phyloP scores from a whole-genome alignment of 179 eudicot genomes.

The Pouteria campechiana region DNA sequence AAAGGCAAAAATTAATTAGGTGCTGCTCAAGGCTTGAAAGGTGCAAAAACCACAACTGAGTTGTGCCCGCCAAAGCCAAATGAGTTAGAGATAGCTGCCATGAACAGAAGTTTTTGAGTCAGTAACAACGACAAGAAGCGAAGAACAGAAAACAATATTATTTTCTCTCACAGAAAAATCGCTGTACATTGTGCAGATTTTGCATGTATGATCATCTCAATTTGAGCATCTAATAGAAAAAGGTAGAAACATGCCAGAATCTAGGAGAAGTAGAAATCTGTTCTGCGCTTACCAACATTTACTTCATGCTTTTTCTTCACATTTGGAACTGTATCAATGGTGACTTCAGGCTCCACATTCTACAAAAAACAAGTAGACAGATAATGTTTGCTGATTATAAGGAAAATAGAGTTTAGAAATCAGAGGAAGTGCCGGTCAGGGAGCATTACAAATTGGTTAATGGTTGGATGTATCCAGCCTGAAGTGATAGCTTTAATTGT shows the following conservation, averaged over 20 bases:
- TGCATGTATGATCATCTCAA: no score
- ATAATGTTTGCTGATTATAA: no score
- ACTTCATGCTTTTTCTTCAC: slow-evolving; percentile 20
- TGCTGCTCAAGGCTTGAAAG: slow-evolving; percentile 29
- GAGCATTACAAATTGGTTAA: slow-evolving; percentile 20
- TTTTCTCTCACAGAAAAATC: no score
- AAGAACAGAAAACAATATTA: no score
- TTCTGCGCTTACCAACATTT: slow-evolving; percentile 18
- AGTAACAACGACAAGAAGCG: no score
- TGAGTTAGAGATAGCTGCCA: slow-evolving; percentile 33
- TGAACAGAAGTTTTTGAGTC: background rate
- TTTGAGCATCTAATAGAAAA: no score
- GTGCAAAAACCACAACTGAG: slow-evolving; percentile 26
- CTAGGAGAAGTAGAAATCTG: no score
- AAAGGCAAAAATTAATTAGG: no score
- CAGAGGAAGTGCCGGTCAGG: background rate
- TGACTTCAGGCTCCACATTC: slow-evolving; percentile 20
- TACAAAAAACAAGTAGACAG: background rate
- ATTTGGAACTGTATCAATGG: slow-evolving; percentile 21
- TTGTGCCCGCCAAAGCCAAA: slow-evolving; percentile 36
- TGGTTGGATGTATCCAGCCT: slow-evolving; percentile 30
- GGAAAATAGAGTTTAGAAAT: background rate
- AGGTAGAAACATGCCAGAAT: no score
- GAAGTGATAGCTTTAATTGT: slow-evolving; percentile 24
- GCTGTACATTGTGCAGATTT: no score